These are phyloP conservation scores for Fusarium sp. DNA, from an alignment of 2,329 filamentous ascomycete species.

Conservation along the genomic window DNA sequence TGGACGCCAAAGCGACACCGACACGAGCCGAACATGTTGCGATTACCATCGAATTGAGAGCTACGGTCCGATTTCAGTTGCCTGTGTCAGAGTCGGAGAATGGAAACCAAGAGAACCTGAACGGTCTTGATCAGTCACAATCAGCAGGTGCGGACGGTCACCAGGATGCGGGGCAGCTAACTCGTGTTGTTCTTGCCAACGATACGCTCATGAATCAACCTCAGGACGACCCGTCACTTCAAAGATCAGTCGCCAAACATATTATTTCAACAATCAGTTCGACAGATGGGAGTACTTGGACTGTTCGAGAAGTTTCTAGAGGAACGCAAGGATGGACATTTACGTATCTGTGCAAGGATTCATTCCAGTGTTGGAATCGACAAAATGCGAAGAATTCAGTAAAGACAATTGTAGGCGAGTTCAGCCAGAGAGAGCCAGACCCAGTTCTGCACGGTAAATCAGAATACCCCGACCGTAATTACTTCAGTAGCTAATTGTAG, in stretches of 20 bases:
- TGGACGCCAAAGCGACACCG: conserved; percentile 58
- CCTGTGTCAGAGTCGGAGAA: conserved; percentile 53
- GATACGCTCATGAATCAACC: conserved; percentile 63
- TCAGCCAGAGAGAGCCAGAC: conserved; percentile 61
- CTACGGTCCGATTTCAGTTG: conserved; percentile 58
- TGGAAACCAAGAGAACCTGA: conserved; percentile 48
- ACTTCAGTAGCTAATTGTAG: too few species aligned
- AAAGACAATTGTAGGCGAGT: conserved; percentile 60
- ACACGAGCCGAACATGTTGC: conserved; percentile 64
- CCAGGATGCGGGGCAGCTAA: conserved; percentile 38
- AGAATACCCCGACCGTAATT: too few species aligned
- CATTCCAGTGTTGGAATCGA: conserved; percentile 62
- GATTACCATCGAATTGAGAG: conserved; percentile 59
- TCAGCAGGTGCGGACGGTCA: conserved; percentile 27
- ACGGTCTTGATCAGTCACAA: conserved; percentile 51
- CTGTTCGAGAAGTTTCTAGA: conserved; percentile 57
- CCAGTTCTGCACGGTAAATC: conserved; percentile 52
- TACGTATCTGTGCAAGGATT: conserved; percentile 65
- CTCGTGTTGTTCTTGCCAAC: conserved; percentile 57
- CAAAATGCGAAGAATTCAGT: conserved; percentile 57
- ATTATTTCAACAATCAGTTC: conserved; percentile 58
- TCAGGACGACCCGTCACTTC: conserved; percentile 59
- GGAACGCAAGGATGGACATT: conserved; percentile 64
- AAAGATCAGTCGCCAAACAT: conserved; percentile 62
- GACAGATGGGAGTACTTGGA: conserved; percentile 64